Evolutionary conservation across 805 yeast species (phyloP).

Genomic region (Schizosaccharomyces cryophilus): DNA sequence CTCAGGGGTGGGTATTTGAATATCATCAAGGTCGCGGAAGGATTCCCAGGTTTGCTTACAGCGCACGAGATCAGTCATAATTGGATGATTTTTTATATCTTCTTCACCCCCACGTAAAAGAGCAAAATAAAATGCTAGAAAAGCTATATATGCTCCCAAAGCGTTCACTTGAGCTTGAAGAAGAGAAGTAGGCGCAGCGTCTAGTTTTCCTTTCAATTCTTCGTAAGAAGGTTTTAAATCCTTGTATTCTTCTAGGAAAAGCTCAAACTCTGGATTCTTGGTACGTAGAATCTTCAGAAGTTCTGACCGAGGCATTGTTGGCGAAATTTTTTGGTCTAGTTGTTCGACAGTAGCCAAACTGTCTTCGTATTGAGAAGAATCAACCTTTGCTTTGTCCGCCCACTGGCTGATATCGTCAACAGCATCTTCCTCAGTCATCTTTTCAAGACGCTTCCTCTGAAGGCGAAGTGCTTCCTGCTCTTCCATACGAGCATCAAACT

Average conservation of each 20-base stretch:
- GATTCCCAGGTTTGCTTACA: neutral
- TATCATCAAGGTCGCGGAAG: neutral
- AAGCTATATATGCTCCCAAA: neutral
- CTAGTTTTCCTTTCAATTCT: neutral
- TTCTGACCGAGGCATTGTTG: constrained; percentile 24
- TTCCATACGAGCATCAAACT: constrained; percentile 49
- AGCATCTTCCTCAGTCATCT: constrained; percentile 48
- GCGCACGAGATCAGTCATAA: neutral
- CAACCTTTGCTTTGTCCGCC: constrained; percentile 19
- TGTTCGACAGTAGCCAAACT: constrained; percentile 16
- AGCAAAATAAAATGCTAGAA: constrained; percentile 1
- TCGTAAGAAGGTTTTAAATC: constrained; percentile 4
- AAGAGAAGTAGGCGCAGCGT: neutral
- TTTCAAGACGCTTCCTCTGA: constrained; percentile 58
- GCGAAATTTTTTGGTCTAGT: constrained; percentile 20
- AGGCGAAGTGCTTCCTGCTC: constrained; percentile 72
- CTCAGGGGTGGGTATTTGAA: neutral
- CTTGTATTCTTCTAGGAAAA: constrained; percentile 39
- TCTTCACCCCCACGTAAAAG: constrained; percentile 1
- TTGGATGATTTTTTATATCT: neutral
- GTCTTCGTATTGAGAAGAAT: constrained; percentile 16
- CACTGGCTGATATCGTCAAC: constrained; percentile 60
- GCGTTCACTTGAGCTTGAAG: neutral
- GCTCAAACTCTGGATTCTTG: constrained; percentile 63
- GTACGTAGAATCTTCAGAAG: constrained; percentile 25